These are phyloP conservation scores for Tanacetum coccineum DNA, from an alignment of 129 eudicot species.

Conservation along the genomic window DNA sequence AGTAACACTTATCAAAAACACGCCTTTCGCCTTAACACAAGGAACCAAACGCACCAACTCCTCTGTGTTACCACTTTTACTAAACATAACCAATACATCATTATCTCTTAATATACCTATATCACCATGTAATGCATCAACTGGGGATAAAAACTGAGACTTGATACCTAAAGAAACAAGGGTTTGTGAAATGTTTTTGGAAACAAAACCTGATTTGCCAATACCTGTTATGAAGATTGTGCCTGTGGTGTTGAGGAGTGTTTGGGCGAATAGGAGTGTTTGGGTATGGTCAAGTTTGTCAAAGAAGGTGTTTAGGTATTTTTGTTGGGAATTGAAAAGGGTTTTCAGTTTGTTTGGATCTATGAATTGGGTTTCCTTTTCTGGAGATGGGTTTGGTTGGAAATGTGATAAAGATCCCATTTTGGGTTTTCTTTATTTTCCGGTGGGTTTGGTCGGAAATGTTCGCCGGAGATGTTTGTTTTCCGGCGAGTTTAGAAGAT, in stretches of 20 bases:
- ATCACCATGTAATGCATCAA: conserved; percentile 92
- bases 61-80: conserved; percentile 86
- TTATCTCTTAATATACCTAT: conserved; percentile 51
- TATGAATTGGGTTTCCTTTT: conserved; percentile 23
- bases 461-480: conserved; percentile 27
- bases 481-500: conserved; percentile 21
- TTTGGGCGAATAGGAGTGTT: conserved; percentile 73
- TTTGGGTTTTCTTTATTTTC: background rate
- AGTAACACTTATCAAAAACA: conserved; percentile 70
- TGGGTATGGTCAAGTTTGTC: conserved; percentile 67
- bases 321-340: conserved; percentile 83
- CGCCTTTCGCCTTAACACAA: conserved; percentile 91
- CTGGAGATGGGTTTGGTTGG: conserved; percentile 7
- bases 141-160: conserved; percentile 72
- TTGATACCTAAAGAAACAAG: conserved; percentile 73
- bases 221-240: conserved; percentile 87
- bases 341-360: conserved; percentile 47
- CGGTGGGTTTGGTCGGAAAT: background rate
- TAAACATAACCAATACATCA: conserved; percentile 67
- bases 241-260: conserved; percentile 61
- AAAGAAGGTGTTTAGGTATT: conserved; percentile 82
- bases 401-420: conserved; percentile 52
- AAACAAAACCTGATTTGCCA: conserved; percentile 92
- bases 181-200: conserved; percentile 92
- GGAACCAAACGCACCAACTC: conserved; percentile 71